Conservation (phyloP, 2,329 filamentous ascomycete species). For the Macrophomina phaseolina region DNA sequence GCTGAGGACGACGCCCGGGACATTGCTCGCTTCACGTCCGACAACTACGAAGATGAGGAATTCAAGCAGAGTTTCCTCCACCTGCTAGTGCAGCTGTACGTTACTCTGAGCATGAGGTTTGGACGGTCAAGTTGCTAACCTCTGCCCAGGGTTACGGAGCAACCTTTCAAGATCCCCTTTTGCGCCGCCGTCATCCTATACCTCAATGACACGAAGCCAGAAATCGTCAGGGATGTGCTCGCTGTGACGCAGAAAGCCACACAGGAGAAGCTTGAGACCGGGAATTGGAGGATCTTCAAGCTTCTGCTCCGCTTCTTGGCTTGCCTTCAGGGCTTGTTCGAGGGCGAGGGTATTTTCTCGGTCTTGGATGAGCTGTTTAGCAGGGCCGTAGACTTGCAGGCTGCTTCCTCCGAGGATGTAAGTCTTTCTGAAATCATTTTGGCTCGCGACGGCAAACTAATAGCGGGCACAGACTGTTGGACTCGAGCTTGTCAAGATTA, state of each 20-base stretch:
- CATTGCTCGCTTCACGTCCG: constrained; percentile 68
- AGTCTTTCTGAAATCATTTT: constrained; percentile 45
- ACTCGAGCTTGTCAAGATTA: constrained; percentile 93
- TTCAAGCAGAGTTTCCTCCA: constrained; percentile 75
- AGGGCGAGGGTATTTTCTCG: constrained; percentile 84
- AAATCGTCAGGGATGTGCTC: constrained; percentile 75
- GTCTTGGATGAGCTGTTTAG: constrained; percentile 89
- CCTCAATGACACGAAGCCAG: constrained; percentile 77
- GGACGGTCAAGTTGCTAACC: constrained; percentile 29
- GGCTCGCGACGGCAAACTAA: not conserved
- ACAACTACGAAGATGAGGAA: constrained; percentile 79
- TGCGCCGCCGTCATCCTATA: constrained; percentile 82
- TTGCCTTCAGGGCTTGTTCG: constrained; percentile 80
- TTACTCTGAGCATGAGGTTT: not conserved
- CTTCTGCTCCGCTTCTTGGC: constrained; percentile 86
- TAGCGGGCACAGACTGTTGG: constrained; percentile 57
- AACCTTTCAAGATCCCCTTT: constrained; percentile 98
- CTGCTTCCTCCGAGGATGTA: constrained; percentile 89
- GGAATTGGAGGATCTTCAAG: constrained; percentile 91
- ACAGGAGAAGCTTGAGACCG: constrained; percentile 71
- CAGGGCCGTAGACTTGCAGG: constrained; percentile 90
- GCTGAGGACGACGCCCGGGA: constrained; percentile 44
- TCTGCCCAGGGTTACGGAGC: constrained; percentile 69
- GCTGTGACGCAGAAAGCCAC: constrained; percentile 64
- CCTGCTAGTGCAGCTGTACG: constrained; percentile 74